These are phyloP conservation scores for Panicum virgatum DNA, from an alignment of 202 grass and related monocot species.

Conservation along the genomic window DNA sequence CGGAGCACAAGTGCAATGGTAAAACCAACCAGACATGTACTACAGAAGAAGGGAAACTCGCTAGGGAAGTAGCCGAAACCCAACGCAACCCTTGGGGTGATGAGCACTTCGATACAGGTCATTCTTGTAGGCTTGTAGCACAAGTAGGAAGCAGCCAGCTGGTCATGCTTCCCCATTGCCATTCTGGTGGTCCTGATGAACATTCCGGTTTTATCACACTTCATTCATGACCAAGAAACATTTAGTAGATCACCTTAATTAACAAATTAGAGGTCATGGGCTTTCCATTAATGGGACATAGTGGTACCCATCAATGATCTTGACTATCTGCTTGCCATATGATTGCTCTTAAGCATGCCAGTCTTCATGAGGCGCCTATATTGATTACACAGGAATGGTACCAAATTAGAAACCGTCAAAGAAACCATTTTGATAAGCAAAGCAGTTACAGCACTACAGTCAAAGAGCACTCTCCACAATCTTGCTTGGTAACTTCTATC, in stretches of 20 bases:
- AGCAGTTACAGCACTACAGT: neutral
- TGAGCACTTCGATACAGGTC: constrained; percentile 25
- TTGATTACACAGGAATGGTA: neutral
- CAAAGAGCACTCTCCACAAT: neutral
- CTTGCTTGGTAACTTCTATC: neutral
- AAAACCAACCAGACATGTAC: constrained; percentile 8
- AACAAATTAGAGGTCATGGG: constrained; percentile 31
- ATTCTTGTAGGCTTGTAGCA: constrained; percentile 2
- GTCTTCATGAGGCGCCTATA: neutral
- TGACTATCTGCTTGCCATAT: constrained; percentile 17
- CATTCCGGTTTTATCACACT: constrained; percentile 39
- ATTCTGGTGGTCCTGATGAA: constrained; percentile 39
- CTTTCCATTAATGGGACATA: constrained; percentile 32
- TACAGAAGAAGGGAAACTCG: neutral
- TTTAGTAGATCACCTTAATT: constrained; percentile 35
- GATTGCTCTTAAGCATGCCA: constrained; percentile 1
- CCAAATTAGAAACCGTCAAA: neutral
- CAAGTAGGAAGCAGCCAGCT: constrained; percentile 30
- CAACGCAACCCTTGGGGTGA: constrained; percentile 22
- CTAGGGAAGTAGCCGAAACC: constrained; percentile 1
- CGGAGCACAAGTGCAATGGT: neutral
- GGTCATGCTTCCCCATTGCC: constrained; percentile 22
- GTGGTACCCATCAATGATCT: constrained; percentile 12
- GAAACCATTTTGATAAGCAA: neutral
- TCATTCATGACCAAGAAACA: constrained; percentile 38